Evolutionary conservation across 345 rosid species (phyloP), one percentile per base, ranked within the genome.

Genomic region (Eucalyptus pauciflora): DNA sequence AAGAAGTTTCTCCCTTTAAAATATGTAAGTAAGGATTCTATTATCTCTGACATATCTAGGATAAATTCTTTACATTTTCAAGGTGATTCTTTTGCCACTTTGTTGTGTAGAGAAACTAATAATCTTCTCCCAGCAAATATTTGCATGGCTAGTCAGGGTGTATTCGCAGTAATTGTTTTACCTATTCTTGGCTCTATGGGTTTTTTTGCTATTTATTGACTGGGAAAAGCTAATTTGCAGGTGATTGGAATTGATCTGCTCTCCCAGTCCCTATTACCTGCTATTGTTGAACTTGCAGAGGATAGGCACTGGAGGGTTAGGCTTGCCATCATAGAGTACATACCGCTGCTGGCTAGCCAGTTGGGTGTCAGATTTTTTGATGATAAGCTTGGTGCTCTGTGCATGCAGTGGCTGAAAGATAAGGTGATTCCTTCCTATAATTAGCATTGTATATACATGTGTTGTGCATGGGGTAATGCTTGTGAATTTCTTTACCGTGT

Each of bases 331-430:
- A 97, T 97, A 79, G 99, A 97, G 92, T 96, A 97, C 90, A 97
- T 96, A 90, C 99, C 99, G 37, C 91, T 97, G 87, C 92, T 96
- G 94, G 98, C 99, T 20, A 97, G 99, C 89, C 98, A 97, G 91
- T 91, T 97, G 93, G 99, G 99, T 76, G 97, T 97, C 41, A 96
- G 97, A 69, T 97, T 97, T 91, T 97, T 97, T 87, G 96, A 97
- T 52, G 97, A 97, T 88, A 96, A 96, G 93, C 99, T 97, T 52
- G 98, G 98, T 64, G 92, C 97, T 88, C 96, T 97, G 87, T 97
- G 99, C 94, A 97, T 96, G 99, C 99, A 96, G 86, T 97, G 99
- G 99, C 92, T 96, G 91, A 94, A 96, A 89, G 99, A 97, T 92
- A 97, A 97, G 99, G 99, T 96, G 83, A 71, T 71, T 37, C 83